Base-by-base conservation (phyloP, 495 filamentous ascomycete species). In the Trypethelium eluteriae region DNA sequence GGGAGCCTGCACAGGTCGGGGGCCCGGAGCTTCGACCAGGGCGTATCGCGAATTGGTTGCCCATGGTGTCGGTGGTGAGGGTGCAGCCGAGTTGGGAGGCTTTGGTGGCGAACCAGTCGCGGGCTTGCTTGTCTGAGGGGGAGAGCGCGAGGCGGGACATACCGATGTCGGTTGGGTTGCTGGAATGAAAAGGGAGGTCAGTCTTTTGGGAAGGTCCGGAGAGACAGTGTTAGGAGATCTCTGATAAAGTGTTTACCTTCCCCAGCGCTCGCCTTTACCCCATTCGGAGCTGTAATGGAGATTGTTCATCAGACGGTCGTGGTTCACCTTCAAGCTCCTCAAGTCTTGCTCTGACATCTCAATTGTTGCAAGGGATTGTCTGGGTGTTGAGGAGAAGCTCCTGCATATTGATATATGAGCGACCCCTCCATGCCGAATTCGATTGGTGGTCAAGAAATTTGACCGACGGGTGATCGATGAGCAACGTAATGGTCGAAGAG, bases 21-120 rank as follows among this genome's bases (percentile, higher is more conserved):
- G 85, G 82, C 56, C 81, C 79, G 35, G 76, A 74, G 64, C 77
- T 77, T 64, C 79, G 75, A 6, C 89, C 89, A 9, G 84, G 82
- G 35, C 86, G 81, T 2, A 89, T 77, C 3, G 89, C 89, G 71
- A 92, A 93, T 67, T 87, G 89, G 66, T 93, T 93, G 2, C 76
- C 77, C 85, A 89, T 88, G 49, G 82, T 75, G 72, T 89, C 87
- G 16, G 85, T 74, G 3, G 80, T 83, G 38, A 85, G 78, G 9
- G 81, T 75, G 74, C 89, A 92, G 32, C 86, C 88, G 3, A 92
- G 74, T 2, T 76, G 76, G 71, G 81, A 77, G 14, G 86, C 88
- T 11, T 86, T 86, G 38, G 86, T 73, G 9, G 88, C 82, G 68
- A 93, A 91, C 89, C 89, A 93, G 69, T 90, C 84, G 41, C 89